These are phyloP conservation scores for Podospora australis DNA, from an alignment of 495 filamentous ascomycete genomes.

Conservation along the genomic window DNA sequence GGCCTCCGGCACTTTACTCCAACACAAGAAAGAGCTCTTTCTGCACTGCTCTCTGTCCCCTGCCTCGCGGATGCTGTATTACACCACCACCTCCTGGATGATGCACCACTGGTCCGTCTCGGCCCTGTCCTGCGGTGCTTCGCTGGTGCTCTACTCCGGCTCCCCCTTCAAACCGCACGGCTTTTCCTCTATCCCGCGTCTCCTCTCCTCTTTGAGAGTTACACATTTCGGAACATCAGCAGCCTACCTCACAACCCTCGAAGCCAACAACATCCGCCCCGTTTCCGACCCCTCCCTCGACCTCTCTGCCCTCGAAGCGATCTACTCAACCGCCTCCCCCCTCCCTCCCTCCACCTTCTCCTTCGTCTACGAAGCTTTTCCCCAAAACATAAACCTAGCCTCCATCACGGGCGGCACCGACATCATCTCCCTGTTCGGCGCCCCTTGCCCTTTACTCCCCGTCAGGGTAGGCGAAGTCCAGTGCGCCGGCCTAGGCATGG, in stretches of 20 bases:
- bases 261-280: constrained; percentile 69
- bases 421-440: constrained; percentile 90
- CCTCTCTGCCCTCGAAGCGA: constrained; percentile 58
- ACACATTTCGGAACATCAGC: constrained; percentile 91
- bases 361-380: constrained; percentile 79
- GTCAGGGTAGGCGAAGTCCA: constrained; percentile 88
- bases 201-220: constrained; percentile 46
- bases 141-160: constrained; percentile 81
- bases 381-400: constrained; percentile 64
- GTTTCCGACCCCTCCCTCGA: constrained; percentile 43
- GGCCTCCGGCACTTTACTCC: constrained; percentile 76
- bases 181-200: constrained; percentile 35
- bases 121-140: constrained; percentile 69
- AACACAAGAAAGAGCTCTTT: constrained; percentile 91
- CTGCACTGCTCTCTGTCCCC: constrained; percentile 69
- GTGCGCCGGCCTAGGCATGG: constrained; percentile 86
- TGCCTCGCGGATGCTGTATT: constrained; percentile 53
- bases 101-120: constrained; percentile 97
- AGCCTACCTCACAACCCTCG: constrained; percentile 85
- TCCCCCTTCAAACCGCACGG: constrained; percentile 65
- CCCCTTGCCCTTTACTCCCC: constrained; percentile 76
- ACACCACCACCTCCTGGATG: constrained; percentile 93
- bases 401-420: constrained; percentile 89
- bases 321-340: constrained; percentile 90
- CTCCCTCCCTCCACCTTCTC: constrained; percentile 87